Percentiles rank a stretch among this genome's conserved stretches.
phyloP scores from a whole-genome alignment of 2,329 filamentous ascomycete genomes.

The Cladobotryum protrusum region DNA sequence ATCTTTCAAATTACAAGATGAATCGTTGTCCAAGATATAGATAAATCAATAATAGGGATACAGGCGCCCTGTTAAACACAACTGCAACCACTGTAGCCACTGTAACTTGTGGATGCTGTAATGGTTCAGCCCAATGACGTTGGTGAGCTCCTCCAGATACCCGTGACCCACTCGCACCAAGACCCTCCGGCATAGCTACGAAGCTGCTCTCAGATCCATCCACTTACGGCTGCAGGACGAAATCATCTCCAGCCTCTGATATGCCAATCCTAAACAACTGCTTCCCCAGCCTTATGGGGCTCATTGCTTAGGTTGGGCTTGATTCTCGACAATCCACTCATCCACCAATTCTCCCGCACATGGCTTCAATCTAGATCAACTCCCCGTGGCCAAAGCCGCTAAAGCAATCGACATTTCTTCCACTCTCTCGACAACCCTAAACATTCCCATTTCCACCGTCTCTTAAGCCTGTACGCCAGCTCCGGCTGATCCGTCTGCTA shows the following conservation, averaged over 20 bases:
- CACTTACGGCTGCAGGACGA: slow-evolving; percentile 1
- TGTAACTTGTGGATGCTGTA: too few species aligned
- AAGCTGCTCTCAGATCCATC: slow-evolving; percentile 1
- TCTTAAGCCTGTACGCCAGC: not conserved
- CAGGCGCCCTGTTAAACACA: too few species aligned
- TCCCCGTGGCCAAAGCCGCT: slow-evolving; percentile 1
- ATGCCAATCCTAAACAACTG: slow-evolving; percentile 4
- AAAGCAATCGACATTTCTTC: not conserved
- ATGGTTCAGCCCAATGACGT: not conserved
- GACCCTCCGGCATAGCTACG: not conserved
- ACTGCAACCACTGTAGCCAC: not conserved
- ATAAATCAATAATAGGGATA: too few species aligned
- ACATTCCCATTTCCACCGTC: not conserved
- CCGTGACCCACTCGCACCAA: too few species aligned
- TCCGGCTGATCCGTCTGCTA: not conserved
- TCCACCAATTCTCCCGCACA: not conserved
- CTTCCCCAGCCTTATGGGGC: not conserved
- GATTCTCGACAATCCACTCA: too few species aligned
- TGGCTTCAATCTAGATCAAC: not conserved
- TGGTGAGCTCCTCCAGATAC: not conserved
- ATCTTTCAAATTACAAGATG: too few species aligned
- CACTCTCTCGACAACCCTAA: not conserved
- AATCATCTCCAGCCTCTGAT: slow-evolving; percentile 6
- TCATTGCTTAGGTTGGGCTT: not conserved
- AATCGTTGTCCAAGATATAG: too few species aligned